phyloP scores from a whole-genome alignment of 805 yeast genomes.

The Candida andamanensis region DNA sequence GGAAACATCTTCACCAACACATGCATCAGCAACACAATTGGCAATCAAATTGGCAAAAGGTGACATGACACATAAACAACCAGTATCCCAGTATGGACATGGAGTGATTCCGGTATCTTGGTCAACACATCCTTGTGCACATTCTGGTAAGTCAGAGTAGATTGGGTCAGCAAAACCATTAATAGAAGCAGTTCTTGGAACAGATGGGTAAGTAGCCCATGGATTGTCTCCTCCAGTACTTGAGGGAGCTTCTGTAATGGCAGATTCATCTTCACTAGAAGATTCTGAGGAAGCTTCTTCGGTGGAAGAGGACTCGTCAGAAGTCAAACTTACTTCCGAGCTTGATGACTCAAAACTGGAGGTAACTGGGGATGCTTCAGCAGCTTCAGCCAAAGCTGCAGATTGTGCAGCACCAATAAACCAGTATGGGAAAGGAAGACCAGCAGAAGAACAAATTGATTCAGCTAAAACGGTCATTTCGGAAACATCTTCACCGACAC shows the following conservation, averaged over 20 bases:
- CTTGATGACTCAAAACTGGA: background rate
- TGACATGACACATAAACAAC: conserved; percentile 39
- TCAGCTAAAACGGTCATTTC: conserved; percentile 25
- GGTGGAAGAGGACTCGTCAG: conserved; percentile 1
- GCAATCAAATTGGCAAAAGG: conserved; percentile 26
- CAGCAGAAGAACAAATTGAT: conserved; percentile 29
- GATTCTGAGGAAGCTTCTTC: background rate
- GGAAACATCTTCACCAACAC: conserved; percentile 13
- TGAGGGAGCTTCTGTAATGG: conserved; percentile 1
- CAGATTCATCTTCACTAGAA: no score
- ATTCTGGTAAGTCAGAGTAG: conserved; percentile 27
- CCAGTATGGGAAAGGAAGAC: conserved; percentile 29
- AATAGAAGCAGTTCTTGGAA: conserved; percentile 3
- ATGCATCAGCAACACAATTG: conserved; percentile 33
- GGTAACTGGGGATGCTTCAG: conserved; percentile 3
- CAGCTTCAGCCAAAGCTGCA: conserved; percentile 3
- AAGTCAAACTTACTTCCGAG: conserved; percentile 4
- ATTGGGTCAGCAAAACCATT: conserved; percentile 2
- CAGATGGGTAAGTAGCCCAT: conserved; percentile 11
- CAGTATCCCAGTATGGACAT: conserved; percentile 44
- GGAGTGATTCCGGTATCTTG: conserved; percentile 23
- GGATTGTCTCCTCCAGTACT: conserved; percentile 2
- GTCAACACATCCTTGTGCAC: conserved; percentile 36
- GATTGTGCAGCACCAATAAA: conserved; percentile 10
- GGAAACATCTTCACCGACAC: conserved; percentile 27